phyloP scores from a whole-genome alignment of 1,139 yeast species.

The Blastobotrys buckinghamii region DNA sequence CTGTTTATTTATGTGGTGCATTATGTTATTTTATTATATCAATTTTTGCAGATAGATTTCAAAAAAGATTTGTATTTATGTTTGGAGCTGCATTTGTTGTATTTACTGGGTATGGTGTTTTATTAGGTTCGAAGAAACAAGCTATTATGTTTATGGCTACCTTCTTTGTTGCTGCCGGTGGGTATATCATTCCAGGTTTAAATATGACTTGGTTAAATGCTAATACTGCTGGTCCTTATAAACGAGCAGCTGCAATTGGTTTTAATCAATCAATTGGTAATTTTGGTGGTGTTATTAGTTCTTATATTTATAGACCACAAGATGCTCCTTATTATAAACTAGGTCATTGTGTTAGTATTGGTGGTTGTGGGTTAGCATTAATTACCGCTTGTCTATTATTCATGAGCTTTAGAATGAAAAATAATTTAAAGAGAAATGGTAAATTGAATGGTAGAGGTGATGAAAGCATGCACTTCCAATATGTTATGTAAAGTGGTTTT shows the following conservation, averaged over 20 bases:
- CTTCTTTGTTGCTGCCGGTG: slow-evolving; percentile 34
- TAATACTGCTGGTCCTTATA: slow-evolving; percentile 36
- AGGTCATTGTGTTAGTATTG: slow-evolving; percentile 28
- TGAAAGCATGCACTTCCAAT: too few species aligned
- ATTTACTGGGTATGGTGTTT: slow-evolving; percentile 30
- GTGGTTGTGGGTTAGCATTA: slow-evolving; percentile 7
- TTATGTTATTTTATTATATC: slow-evolving; percentile 31
- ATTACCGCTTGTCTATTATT: not conserved
- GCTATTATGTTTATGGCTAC: slow-evolving; percentile 32
- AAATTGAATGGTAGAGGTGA: too few species aligned
- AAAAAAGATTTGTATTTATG: slow-evolving; percentile 22
- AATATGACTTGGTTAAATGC: slow-evolving; percentile 38
- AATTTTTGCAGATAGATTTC: slow-evolving; percentile 30
- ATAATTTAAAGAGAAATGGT: too few species aligned
- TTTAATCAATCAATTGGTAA: slow-evolving; percentile 40
- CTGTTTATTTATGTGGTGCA: slow-evolving; percentile 36
- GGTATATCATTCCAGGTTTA: slow-evolving; percentile 36
- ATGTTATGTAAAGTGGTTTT: too few species aligned
- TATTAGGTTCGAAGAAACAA: slow-evolving; percentile 5
- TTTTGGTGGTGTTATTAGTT: slow-evolving; percentile 39
- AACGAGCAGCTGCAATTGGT: slow-evolving; percentile 40
- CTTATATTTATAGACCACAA: slow-evolving; percentile 34
- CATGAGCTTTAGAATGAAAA: not conserved
- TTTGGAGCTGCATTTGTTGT: slow-evolving; percentile 31
- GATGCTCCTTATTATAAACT: slow-evolving; percentile 32